Evolutionary conservation across 176 grass and related monocot species (phyloP).

Genomic region (Oryza glumipatula): DNA sequence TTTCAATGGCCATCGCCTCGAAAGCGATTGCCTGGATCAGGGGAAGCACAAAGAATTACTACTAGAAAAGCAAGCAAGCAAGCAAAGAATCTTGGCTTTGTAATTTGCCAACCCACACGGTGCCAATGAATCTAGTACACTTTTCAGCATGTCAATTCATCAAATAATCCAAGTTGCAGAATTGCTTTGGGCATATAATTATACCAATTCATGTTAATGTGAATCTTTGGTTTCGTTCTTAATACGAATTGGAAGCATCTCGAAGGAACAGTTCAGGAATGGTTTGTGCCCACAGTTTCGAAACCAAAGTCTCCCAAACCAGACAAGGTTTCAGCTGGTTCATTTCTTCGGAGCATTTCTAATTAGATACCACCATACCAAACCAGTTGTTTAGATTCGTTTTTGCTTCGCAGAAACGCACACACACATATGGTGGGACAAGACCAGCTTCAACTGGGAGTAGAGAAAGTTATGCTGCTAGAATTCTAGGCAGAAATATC

Average conservation of each 20-base stretch:
- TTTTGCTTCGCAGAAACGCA: neutral
- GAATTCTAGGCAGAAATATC: neutral
- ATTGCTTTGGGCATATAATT: neutral
- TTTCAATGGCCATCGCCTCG: neutral
- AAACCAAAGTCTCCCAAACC: neutral
- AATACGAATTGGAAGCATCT: neutral
- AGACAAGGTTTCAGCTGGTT: slow-evolving; percentile 17
- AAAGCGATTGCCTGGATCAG: slow-evolving; percentile 4
- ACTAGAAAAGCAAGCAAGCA: neutral
- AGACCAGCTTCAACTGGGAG: neutral
- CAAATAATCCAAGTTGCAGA: slow-evolving; percentile 9
- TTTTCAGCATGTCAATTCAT: neutral
- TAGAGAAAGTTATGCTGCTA: neutral
- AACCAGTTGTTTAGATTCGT: neutral
- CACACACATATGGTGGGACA: neutral
- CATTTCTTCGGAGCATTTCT: neutral
- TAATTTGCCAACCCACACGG: neutral
- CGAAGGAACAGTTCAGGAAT: slow-evolving; percentile 6
- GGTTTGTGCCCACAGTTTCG: slow-evolving; percentile 29
- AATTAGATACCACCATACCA: neutral
- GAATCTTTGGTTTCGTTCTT: neutral
- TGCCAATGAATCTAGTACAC: slow-evolving; percentile 6
- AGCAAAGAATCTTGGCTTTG: slow-evolving; percentile 17
- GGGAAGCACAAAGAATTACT: slow-evolving; percentile 10
- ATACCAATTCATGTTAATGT: neutral